These are phyloP conservation scores for Pestalotiopsis sp. DNA, from an alignment of 2,329 filamentous ascomycete genomes.

Conservation along the genomic window DNA sequence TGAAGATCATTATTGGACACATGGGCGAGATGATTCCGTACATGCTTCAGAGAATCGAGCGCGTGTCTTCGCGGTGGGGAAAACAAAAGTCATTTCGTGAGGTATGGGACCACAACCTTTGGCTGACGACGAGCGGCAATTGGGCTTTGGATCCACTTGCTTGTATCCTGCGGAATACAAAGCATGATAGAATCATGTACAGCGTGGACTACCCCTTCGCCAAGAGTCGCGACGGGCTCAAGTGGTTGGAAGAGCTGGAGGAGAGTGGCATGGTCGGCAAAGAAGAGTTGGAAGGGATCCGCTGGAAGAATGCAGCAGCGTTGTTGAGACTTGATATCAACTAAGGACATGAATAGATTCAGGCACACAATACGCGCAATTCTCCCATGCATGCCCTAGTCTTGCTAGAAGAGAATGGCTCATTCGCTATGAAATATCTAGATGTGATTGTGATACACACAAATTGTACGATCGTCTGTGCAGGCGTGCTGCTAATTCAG, in stretches of 20 bases:
- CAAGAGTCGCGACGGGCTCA: constrained; percentile 46
- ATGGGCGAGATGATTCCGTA: constrained; percentile 55
- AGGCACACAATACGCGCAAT: background rate
- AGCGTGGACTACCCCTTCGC: constrained; percentile 59
- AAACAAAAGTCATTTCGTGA: constrained; percentile 38
- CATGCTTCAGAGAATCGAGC: constrained; percentile 46
- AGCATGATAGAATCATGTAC: constrained; percentile 49
- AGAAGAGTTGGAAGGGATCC: constrained; percentile 49
- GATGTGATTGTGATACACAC: too few species aligned
- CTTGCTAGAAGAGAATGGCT: too few species aligned
- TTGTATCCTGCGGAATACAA: constrained; percentile 41
- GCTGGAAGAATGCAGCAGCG: constrained; percentile 47
- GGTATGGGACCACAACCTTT: constrained; percentile 56
- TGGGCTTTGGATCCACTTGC: constrained; percentile 48
- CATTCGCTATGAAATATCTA: too few species aligned
- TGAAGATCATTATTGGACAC: constrained; percentile 58
- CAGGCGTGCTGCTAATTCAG: too few species aligned
- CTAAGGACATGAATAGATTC: background rate
- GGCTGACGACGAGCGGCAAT: constrained; percentile 54
- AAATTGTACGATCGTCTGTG: too few species aligned
- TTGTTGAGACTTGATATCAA: constrained; percentile 30
- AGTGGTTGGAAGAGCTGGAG: constrained; percentile 47
- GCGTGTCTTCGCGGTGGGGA: constrained; percentile 28
- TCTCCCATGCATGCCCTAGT: background rate
- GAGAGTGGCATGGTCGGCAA: constrained; percentile 47